Evolutionary conservation across 225 moss, liverwort and hornwort species (phyloP).

Genomic region (Physcomitrellopsis africana): DNA sequence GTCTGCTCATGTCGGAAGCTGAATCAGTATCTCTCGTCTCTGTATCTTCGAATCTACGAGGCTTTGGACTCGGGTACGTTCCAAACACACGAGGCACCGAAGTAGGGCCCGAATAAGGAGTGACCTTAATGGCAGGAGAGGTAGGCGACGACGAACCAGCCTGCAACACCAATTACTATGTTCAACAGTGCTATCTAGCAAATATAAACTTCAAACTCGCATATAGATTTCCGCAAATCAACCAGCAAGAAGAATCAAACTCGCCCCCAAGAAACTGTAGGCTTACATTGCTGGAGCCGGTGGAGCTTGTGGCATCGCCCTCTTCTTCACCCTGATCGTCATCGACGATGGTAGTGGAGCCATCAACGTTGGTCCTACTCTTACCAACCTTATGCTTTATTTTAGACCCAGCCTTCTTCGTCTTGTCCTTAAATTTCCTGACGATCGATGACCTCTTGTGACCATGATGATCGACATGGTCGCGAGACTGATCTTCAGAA

Average conservation of each 20-base stretch:
- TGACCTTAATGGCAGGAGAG: neutral
- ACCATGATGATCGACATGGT: constrained; percentile 7
- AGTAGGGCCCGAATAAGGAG: constrained; percentile 18
- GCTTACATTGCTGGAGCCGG: neutral
- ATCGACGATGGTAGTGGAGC: neutral
- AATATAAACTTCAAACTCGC: no score
- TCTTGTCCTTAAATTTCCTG: constrained; percentile 32
- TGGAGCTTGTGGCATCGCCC: neutral
- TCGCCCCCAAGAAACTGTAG: neutral
- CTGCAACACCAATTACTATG: neutral
- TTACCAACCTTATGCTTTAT: constrained; percentile 25
- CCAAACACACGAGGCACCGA: constrained; percentile 36
- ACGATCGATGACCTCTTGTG: constrained; percentile 22
- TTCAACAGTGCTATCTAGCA: neutral
- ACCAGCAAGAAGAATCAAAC: no score
- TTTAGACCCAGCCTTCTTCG: constrained; percentile 24
- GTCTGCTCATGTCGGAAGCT: neutral
- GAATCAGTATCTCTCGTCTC: neutral
- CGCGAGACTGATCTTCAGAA: constrained; percentile 19
- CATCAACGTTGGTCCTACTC: constrained; percentile 6
- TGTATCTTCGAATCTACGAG: neutral
- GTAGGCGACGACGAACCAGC: neutral
- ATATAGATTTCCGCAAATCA: no score
- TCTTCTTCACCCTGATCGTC: constrained; percentile 11
- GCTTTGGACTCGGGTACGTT: neutral